Evolutionary conservation across 169 alveolate species (phyloP), one percentile per base, ranked within the genome.

Genomic region (Plasmodium vivax): DNA sequence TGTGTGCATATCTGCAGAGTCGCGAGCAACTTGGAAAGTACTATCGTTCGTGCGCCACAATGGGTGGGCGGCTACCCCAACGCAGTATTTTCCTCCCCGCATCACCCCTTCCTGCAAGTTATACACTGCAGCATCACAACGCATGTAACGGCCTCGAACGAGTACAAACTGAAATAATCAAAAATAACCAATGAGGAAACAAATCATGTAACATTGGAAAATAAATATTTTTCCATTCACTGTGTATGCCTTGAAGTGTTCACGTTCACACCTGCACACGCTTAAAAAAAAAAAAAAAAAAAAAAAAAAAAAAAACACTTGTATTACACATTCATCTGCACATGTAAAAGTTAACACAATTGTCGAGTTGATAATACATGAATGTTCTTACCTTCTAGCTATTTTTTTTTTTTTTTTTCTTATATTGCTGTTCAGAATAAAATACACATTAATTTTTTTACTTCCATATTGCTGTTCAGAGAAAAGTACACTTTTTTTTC

Each of bases 241-340:
- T 45, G 79, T 71, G 82, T 87, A 87, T 71, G 32, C 83, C 58
- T 84, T 68, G 41, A 54, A 54, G 23, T 83, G 41, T 45, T 74
- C 58, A 68, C 72, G 51, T 19, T 77, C 81, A 45, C 93, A 87
- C 85, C 43, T 87, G 71, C 93, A 74, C 93, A 87, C 84, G 82
- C 68, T 51, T 23, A 56, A 56, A 62, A 51, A 83, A 83, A 83
- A 80, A 32, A 58, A 56, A 51, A 58, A 83, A 83, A 75, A 32
- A 58, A 73, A 72, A 73, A 85, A 85, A 85, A 73, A 73, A 73
- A 73, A 34, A 74, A 62, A 51, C 77, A 23, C 23, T 82, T 82
- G 75, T 84, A n/a, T 38, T 77, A 45, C 58, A 85, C 81, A 85
- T 77, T n/a, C 51, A 12, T 77, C 74, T 73, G 93, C 62, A 54